Percentiles rank a stretch among this genome's conserved stretches.
Evolutionary conservation across 176 grass and related monocot genomes (phyloP).

Genomic region (Otatea glauca): DNA sequence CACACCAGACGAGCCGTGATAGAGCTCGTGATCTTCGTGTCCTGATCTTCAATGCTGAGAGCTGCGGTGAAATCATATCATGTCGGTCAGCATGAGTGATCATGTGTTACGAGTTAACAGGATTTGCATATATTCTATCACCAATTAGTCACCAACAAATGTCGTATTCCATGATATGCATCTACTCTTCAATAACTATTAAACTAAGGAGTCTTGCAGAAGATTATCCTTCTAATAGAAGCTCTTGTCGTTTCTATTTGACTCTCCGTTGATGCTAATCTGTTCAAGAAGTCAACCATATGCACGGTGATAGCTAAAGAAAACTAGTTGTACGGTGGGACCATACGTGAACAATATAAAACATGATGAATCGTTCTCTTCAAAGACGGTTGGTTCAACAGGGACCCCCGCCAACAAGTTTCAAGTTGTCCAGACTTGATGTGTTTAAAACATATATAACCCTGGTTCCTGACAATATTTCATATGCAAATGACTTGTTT

Average conservation of each 20-base stretch:
- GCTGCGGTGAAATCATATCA: conserved; percentile 31
- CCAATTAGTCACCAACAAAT: neutral
- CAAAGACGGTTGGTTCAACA: neutral
- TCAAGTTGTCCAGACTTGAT: neutral
- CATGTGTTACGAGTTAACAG: neutral
- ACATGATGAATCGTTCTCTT: neutral
- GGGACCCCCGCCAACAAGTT: neutral
- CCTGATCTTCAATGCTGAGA: conserved; percentile 59
- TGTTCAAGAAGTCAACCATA: neutral
- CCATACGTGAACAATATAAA: neutral
- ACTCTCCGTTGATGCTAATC: neutral
- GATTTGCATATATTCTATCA: neutral
- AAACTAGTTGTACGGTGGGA: neutral
- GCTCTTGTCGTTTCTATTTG: conserved; percentile 12
- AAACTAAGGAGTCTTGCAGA: conserved; percentile 13
- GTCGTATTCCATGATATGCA: conserved; percentile 1
- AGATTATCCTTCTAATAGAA: neutral
- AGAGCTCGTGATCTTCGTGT: conserved; percentile 51
- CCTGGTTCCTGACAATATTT: conserved; percentile 24
- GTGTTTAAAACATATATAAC: conserved; percentile 2
- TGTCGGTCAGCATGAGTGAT: neutral
- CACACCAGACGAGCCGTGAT: conserved; percentile 53
- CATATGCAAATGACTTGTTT: conserved; percentile 8
- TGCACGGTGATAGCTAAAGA: neutral
- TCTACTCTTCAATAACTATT: neutral